These are phyloP conservation scores for Microcos paniculata DNA, from an alignment of 345 rosid genomes.

Conservation along the genomic window DNA sequence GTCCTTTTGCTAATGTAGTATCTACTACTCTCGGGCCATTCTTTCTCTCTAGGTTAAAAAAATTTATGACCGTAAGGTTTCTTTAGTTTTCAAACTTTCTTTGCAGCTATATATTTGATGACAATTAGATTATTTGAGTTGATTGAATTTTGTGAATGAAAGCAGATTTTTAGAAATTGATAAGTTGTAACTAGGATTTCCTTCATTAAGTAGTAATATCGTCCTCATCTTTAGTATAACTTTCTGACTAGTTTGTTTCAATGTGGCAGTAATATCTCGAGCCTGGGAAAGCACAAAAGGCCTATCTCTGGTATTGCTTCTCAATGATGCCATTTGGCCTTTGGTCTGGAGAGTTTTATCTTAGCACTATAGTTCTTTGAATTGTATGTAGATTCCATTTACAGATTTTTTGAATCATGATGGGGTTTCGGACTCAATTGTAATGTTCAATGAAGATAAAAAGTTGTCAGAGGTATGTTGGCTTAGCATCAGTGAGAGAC, in stretches of 20 bases:
- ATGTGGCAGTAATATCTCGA: conserved; percentile 76
- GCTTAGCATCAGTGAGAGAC: conserved; percentile 1
- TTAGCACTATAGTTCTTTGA: conserved; percentile 13
- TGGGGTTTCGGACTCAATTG: conserved; percentile 62
- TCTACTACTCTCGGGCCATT: neutral
- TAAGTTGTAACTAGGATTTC: neutral
- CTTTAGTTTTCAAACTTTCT: neutral
- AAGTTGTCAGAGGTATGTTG: conserved; percentile 62
- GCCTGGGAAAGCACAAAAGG: conserved; percentile 79
- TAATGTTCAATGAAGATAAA: conserved; percentile 58
- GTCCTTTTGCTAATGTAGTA: conserved; percentile 16
- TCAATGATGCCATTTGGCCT: neutral
- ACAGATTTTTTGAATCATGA: conserved; percentile 91
- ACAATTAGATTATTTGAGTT: neutral
- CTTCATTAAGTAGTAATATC: neutral
- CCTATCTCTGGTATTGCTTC: conserved; percentile 63
- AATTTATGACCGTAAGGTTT: neutral
- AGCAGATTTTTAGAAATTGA: neutral
- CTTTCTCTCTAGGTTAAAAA: neutral
- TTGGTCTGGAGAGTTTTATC: neutral
- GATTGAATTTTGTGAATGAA: neutral
- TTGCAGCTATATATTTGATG: neutral
- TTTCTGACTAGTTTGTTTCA: conserved; percentile 27
- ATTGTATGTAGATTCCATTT: conserved; percentile 69
- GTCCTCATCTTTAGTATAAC: neutral